Base-by-base conservation (phyloP, 192 early-diverging fungal species). In the Funneliformis mosseae region DNA sequence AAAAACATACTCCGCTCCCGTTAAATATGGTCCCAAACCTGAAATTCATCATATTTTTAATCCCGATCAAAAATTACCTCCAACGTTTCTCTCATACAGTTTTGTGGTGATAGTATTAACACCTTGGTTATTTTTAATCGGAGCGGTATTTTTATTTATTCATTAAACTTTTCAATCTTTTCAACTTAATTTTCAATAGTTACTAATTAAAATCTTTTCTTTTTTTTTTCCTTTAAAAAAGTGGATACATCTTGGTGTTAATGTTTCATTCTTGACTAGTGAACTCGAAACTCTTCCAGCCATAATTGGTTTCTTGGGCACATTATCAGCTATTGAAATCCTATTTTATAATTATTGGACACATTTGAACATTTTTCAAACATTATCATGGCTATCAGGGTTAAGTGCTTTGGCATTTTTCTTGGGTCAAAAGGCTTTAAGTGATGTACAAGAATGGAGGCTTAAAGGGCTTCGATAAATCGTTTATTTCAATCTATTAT, bases 331-430 rank as follows among this genome's bases (percentile, higher is more conserved):
- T 25, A 84, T 84, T 55, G 87, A 88, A 71, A 78, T 77, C 28
- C n/a, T 86, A 10, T 84, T 88, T 46, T 86, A 80, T 74, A 62
- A 79, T 42, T 88, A 88, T 74, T 88, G 84, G 85, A 86, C 80
- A n/a, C 76, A 83, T 55, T 69, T 83, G 18, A 86, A 88, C 73
- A 68, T 88, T 9, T 82, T 88, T 74, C 80, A 88, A 59, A 88
- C 87, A 33, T 80, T 88, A 4, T 60, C 69, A 16, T 86, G 80
- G 55, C 28, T 86, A 4, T 62, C 76, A 23, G 82, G 63, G 3
- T 80, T 83, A 46, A 83, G 80, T 23, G 18, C 83, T 12, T 45
- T 86, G 9, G 75, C 85, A 16, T 84, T 86, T 69, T 27, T 84
- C 42, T 82, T 81, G 14, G 87, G 87, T 18, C 87, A 86, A 68